Percentiles rank a stretch among this genome's conserved stretches.
phyloP scores from a whole-genome alignment of 495 filamentous ascomycete genomes.

The Tuber indicum region DNA sequence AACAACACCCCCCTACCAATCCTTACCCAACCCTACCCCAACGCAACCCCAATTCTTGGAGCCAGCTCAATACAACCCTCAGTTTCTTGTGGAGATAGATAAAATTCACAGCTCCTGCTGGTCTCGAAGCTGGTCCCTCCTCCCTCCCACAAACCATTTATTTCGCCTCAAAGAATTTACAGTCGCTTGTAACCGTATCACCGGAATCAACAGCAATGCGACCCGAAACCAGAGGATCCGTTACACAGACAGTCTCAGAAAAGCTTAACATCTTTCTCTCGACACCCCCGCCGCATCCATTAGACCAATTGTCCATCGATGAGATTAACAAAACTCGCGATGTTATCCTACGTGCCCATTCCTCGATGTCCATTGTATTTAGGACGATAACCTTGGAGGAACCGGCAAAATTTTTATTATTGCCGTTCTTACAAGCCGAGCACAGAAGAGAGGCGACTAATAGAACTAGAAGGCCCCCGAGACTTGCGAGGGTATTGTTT shows the following conservation, averaged over 20 bases:
- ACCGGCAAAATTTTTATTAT: slow-evolving; percentile 48
- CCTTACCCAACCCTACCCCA: slow-evolving; percentile 27
- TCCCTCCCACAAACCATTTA: slow-evolving; percentile 16
- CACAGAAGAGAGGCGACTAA: slow-evolving; percentile 33
- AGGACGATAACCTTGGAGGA: slow-evolving; percentile 54
- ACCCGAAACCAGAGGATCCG: slow-evolving; percentile 26
- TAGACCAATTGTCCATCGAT: slow-evolving; percentile 41
- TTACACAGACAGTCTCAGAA: slow-evolving; percentile 37
- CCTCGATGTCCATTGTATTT: slow-evolving; percentile 43
- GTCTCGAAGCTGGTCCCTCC: slow-evolving; percentile 11
- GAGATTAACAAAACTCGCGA: slow-evolving; percentile 38
- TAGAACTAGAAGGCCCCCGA: slow-evolving; percentile 47
- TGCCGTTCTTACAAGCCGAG: slow-evolving; percentile 45
- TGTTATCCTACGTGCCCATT: slow-evolving; percentile 27
- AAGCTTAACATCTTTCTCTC: slow-evolving; percentile 27
- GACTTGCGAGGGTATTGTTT: slow-evolving; percentile 60
- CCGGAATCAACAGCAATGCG: slow-evolving; percentile 30
- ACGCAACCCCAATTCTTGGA: slow-evolving; percentile 26
- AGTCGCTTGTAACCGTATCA: slow-evolving; percentile 18
- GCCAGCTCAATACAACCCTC: slow-evolving; percentile 14
- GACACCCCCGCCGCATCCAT: slow-evolving; percentile 36
- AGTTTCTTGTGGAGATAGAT: slow-evolving; percentile 10
- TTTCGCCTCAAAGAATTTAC: background rate
- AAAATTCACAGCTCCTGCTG: slow-evolving; percentile 16
- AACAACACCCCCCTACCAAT: slow-evolving; percentile 23